phyloP scores from a whole-genome alignment of 192 early-diverging fungal genomes.

The Neocallimastix lanati region DNA sequence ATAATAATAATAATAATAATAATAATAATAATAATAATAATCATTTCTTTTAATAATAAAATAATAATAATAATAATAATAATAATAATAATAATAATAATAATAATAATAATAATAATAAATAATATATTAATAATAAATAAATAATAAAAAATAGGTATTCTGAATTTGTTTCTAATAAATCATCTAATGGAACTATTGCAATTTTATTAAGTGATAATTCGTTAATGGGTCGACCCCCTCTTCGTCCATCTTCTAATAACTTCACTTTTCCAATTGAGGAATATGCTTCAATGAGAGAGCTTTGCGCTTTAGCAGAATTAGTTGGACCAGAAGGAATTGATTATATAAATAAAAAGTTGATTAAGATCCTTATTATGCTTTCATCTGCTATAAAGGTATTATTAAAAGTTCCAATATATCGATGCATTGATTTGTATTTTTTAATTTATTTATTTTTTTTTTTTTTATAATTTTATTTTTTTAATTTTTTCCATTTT shows the following conservation, averaged over 20 bases:
- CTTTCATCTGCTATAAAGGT: not conserved
- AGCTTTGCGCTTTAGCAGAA: not conserved
- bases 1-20: no score
- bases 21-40: no score
- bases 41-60: no score
- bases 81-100: no score
- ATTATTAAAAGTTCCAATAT: no score
- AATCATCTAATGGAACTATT: not conserved
- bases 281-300: not conserved
- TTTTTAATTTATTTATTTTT: no score
- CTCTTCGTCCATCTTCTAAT: not conserved
- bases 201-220: not conserved
- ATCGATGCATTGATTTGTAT: no score
- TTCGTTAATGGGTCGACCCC: not conserved
- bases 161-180: not conserved
- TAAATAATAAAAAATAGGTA: not conserved
- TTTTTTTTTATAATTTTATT: no score
- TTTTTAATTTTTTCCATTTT: no score
- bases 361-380: not conserved
- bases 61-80: no score
- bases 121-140: no score
- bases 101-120: no score
- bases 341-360: not conserved
- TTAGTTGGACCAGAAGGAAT: not conserved
- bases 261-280: not conserved